Base-by-base conservation (phyloP, 2,329 filamentous ascomycete genomes). In the Aspergillus fructus region DNA sequence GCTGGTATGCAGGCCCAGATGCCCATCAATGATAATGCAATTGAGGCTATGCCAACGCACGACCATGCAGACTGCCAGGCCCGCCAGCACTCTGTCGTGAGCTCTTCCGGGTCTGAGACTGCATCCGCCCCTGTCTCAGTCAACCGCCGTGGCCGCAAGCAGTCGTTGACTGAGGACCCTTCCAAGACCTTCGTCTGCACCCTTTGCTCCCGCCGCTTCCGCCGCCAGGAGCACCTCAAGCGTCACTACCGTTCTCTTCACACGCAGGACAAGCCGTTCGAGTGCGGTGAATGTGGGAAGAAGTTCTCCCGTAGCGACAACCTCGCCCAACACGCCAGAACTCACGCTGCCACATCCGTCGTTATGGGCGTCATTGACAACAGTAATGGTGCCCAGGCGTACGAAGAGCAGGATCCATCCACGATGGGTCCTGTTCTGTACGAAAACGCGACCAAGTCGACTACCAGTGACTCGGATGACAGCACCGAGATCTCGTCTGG, bases 261-360 rank as follows among this genome's bases (percentile, higher is more conserved):
- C 83, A 99, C 94, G 1, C 89, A 96, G 72, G 94, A 97, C 74
- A 99, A 97, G 87, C 94, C 94, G 5, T 99, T 97, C 70, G 91
- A 96, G 79, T 99, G 94, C 83, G 85, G 87, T 64, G 93, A 99
- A 79, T 99, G 94, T 71, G 93, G 94, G 68, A 99, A 99, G 89
- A 97, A 96, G 82, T 99, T 97, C 80, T 97, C 93, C 19, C 89
- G 94, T 68, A 96, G 91, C 67, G 94, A 99, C 79, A 99, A 99
- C 81, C 85, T 99, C 15, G 90, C 92, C 23, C 94, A 99, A 79
- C 94, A 99, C 74, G 89, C 94, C 63, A 87, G 94, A 62, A 99
- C 94, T 4, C 94, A 99, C 71, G 92, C 92, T 56, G 89, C 88
- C 58, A 91, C 92, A 61, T 90, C 92, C 60, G 90, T 97, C 64